Conservation (phyloP, 805 yeast species). For the Pichia sporocuriosa region DNA sequence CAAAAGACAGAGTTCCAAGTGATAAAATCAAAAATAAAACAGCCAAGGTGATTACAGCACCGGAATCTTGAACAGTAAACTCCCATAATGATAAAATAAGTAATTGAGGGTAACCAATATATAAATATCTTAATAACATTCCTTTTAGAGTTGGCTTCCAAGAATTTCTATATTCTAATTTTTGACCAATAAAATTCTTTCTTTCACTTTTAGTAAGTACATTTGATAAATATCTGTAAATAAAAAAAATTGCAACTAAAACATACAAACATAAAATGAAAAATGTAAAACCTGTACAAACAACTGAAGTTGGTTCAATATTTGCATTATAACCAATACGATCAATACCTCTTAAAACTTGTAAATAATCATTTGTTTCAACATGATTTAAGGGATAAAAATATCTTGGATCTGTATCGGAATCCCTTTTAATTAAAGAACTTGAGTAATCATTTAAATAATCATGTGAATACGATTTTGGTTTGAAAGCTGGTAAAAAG, state of each 20-base stretch:
- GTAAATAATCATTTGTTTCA: conserved; percentile 49
- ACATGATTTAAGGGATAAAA: conserved; percentile 27
- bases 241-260: conserved; percentile 52
- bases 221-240: conserved; percentile 36
- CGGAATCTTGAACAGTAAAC: conserved; percentile 72
- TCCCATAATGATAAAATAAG: conserved; percentile 81
- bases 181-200: conserved; percentile 15
- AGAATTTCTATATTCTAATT: conserved; percentile 37
- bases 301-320: conserved; percentile 80
- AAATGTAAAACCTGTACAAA: conserved; percentile 80
- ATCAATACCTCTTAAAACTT: conserved; percentile 79
- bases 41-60: conserved; percentile 82
- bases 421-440: neutral
- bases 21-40: conserved; percentile 61
- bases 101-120: conserved; percentile 80
- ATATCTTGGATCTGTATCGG: conserved; percentile 2
- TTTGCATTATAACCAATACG: conserved; percentile 70
- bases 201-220: conserved; percentile 34
- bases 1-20: conserved; percentile 54
- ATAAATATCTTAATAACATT: conserved; percentile 66
- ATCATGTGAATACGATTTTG: neutral
- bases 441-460: no score
- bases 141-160: conserved; percentile 69
- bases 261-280: conserved; percentile 73
- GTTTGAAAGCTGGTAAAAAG: conserved; percentile 17